Conservation (phyloP, 805 yeast genomes). For the Yarrowia divulgata region DNA sequence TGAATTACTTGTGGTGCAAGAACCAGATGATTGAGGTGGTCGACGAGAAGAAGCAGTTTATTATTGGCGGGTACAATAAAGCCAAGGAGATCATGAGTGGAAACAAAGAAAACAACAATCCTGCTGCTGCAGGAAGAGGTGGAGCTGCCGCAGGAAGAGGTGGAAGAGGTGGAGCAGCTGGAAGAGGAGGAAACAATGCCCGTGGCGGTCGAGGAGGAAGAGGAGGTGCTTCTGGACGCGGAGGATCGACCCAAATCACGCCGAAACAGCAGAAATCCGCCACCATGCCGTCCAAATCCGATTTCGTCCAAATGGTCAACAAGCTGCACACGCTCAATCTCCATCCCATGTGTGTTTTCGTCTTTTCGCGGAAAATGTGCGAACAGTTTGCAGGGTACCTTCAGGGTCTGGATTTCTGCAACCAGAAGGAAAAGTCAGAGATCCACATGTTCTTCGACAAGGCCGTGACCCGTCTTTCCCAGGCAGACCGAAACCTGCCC, state of each 20-base stretch:
- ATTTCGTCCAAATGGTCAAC: conserved; percentile 78
- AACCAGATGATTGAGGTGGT: conserved; percentile 74
- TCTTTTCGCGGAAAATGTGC: conserved; percentile 90
- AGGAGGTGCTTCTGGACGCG: conserved; percentile 28
- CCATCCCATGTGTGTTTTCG: conserved; percentile 95
- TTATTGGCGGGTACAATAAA: conserved; percentile 64
- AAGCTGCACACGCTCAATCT: conserved; percentile 69
- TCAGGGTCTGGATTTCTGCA: conserved; percentile 76
- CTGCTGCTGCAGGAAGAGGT: conserved; percentile 43
- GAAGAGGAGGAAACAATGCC: neutral
- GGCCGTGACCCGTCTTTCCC: conserved; percentile 84
- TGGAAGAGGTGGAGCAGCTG: conserved; percentile 2
- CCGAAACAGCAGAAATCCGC: conserved; percentile 14
- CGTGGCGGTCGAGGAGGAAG: neutral
- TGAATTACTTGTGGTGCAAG: conserved; percentile 85
- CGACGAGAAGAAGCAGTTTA: conserved; percentile 73
- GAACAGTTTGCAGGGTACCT: conserved; percentile 90
- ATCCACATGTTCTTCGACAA: conserved; percentile 92
- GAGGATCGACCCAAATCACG: conserved; percentile 33
- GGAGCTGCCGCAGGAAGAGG: neutral
- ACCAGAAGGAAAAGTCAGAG: conserved; percentile 84
- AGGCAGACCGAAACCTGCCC: conserved; percentile 92
- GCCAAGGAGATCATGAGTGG: conserved; percentile 52
- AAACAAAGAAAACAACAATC: conserved; percentile 38
- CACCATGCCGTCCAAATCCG: conserved; percentile 56